phyloP scores from a whole-genome alignment of 371 early-diverging fungal species.

The Lichtheimia ramosa region DNA sequence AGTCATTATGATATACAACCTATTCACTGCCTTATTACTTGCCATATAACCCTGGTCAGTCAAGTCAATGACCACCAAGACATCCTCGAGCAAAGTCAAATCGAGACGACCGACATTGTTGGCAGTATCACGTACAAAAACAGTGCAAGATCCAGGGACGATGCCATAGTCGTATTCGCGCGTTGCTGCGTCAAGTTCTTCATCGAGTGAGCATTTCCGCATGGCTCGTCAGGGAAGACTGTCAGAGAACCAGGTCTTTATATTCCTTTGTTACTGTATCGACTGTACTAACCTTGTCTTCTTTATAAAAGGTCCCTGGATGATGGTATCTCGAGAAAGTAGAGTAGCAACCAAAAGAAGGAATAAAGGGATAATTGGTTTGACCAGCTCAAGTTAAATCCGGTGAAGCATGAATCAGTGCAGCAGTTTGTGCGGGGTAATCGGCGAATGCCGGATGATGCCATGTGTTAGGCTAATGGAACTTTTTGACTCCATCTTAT shows the following conservation, averaged over 20 bases:
- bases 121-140: conserved; percentile 38
- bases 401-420: too few species aligned
- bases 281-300: too few species aligned
- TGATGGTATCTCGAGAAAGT: background rate
- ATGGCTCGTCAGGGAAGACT: conserved; percentile 2
- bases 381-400: too few species aligned
- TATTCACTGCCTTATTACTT: too few species aligned
- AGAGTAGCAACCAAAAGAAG: background rate
- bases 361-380: background rate
- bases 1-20: background rate
- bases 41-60: conserved; percentile 38
- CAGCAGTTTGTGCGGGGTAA: too few species aligned
- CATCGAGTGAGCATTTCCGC: conserved; percentile 14
- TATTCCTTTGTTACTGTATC: background rate
- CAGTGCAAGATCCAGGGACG: conserved; percentile 47
- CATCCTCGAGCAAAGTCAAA: conserved; percentile 39
- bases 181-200: conserved; percentile 29
- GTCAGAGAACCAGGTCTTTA: background rate
- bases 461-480: too few species aligned
- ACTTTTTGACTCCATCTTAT: too few species aligned
- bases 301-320: too few species aligned
- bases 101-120: conserved; percentile 34
- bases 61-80: conserved; percentile 42
- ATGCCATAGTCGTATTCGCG: conserved; percentile 40
- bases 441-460: too few species aligned